Evolutionary conservation across 2,329 filamentous ascomycete species (phyloP), one percentile per base, ranked within the genome.

Genomic region (Colletotrichum sp.): DNA sequence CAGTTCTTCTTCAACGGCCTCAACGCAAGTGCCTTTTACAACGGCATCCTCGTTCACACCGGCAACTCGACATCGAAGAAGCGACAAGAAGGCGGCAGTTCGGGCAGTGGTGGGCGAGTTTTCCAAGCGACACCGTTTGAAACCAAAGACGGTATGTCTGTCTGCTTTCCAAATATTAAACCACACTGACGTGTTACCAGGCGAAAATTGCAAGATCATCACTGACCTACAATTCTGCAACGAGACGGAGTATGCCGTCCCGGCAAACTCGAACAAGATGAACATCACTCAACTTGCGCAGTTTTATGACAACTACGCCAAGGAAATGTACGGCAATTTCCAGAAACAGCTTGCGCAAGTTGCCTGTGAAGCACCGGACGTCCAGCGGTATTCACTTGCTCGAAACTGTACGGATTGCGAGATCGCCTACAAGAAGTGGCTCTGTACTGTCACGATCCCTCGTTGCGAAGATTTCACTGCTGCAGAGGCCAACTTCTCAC

Each of bases 381-480:
- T 93, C 38, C 92, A 94, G 16, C 91, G 91, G 78, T 99, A 98
- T 86, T 98, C 96, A 2, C 92, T 99, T 16, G 94, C 92, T 3
- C 91, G 93, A 57, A 91, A 85, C 79, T 99, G 97, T 87, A 84
- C 87, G 58, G 91, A 98, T 83, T 99, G 97, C 85, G 91, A 88
- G 18, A 81, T 83, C 1, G 95, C 95, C 10, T 99, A 99, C 89
- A 98, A 98, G 84, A 89, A 93, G 81, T 99, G 97, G 97, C 92
- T 99, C 24, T 99, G 97, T 86, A 94, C 95, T 28, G 96, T 99
- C 32, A 94, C 93, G 18, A 97, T 99, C 77, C 97, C 97, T 2
- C 94, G 96, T 34, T 99, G 97, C 86, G 93, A 95, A 81, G 96
- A 98, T 85, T 97, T 94, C 80, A 91, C 89, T 67, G 91, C 88